Evolutionary conservation across 2,329 filamentous ascomycete genomes (phyloP), one percentile per base, ranked within the genome.

Genomic region (Bertia moriformis): DNA sequence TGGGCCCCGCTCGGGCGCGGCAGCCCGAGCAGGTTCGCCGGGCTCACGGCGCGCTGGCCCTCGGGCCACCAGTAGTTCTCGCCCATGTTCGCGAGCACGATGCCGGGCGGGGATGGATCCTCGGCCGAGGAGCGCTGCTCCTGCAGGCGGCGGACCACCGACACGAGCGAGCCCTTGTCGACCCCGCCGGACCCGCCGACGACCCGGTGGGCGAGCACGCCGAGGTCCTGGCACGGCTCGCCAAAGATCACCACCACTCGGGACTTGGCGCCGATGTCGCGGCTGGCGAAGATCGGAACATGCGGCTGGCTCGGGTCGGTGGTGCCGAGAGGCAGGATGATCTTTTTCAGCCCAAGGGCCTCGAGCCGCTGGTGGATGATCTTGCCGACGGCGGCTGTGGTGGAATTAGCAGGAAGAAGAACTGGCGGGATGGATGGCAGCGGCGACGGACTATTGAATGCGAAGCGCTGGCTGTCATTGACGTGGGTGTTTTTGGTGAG

Each of bases 21-120:
- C 35, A 80, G 58, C 2, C 64, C 65, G 4, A 63, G 52, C 65
- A 79, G 82, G 3, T 66, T 68, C 0, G 53, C 51, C 1, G 67
- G 53, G 1, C 73, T 82, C 43, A 93, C 63, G 0, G 75, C 65
- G 38, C 70, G 67, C 39, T 67, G 59, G 1, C 67, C 67, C 39
- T 71, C 67, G 30, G 82, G 73, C 54, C 82, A 84, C 78, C 85
- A 95, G 49, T 78, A 64, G 14, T 83, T 62, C 58, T 93, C 78
- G 3, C 84, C 85, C 3, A 75, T 66, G 52, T 94, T 95, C 36
- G 85, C 73, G 18, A 94, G 62, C 19, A 95, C 60, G 41, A 95
- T 60, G 3, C 71, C 81, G 0, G 69, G 75, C 2, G 60, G 45
- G 2, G 53, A 46, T 0, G 50, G 19, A 15, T 64, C 59, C 0